Conservation (phyloP, 306 rosid genomes). For the Inga oerstediana region DNA sequence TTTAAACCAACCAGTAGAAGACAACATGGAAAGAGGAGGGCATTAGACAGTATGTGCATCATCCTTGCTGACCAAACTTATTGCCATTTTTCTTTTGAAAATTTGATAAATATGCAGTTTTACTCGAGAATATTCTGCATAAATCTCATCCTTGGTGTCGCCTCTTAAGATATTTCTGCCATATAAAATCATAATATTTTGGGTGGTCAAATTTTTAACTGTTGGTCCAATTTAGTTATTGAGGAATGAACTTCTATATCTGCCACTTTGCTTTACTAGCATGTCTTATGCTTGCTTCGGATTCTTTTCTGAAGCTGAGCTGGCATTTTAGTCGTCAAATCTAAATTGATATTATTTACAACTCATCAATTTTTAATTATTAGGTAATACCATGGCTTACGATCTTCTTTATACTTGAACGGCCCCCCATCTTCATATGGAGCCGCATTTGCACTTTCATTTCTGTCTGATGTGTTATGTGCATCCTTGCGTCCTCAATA, state of each 20-base stretch:
- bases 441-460: neutral
- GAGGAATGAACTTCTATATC: neutral
- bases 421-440: neutral
- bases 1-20: conserved; percentile 56
- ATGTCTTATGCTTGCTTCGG: neutral
- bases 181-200: neutral
- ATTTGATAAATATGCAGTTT: neutral
- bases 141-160: neutral
- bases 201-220: neutral
- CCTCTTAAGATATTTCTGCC: conserved; percentile 18
- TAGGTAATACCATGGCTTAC: neutral
- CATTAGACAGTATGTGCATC: conserved; percentile 66
- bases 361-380: neutral
- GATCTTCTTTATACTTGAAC: neutral
- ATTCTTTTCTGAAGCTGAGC: conserved; percentile 1
- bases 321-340: neutral
- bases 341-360: neutral
- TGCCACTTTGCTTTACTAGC: neutral
- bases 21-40: conserved; percentile 75
- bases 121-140: neutral
- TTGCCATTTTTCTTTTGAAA: conserved; percentile 15
- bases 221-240: neutral
- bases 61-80: conserved; percentile 23
- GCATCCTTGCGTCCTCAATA: neutral
- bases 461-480: neutral